phyloP scores from a whole-genome alignment of 148 eudicot species.

The Rhododendron williamsianum region DNA sequence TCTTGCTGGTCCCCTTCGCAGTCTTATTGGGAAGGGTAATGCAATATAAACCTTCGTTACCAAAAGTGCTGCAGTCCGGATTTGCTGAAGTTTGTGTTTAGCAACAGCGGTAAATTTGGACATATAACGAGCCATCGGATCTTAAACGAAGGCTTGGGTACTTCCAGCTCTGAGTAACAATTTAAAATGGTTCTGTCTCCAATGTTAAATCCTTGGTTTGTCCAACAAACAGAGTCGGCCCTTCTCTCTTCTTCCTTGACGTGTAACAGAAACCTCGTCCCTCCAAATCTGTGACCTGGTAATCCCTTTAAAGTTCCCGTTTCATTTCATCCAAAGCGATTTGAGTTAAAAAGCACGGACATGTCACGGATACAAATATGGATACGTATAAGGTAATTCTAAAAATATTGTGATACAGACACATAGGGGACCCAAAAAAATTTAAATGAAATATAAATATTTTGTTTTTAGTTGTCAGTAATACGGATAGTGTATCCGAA shows the following conservation, averaged over 20 bases:
- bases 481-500: too few species aligned
- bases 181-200: not conserved
- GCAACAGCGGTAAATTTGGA: not conserved
- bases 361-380: not conserved
- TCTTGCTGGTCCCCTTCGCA: not conserved
- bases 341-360: not conserved
- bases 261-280: not conserved
- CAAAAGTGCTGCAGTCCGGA: not conserved
- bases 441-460: not conserved
- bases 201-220: not conserved
- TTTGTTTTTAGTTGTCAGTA: not conserved
- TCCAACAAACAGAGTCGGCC: not conserved
- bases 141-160: not conserved
- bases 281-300: not conserved
- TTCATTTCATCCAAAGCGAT: not conserved
- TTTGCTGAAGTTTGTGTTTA: not conserved
- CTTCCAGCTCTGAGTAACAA: too few species aligned
- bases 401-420: not conserved
- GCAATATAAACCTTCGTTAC: not conserved
- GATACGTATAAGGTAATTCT: too few species aligned
- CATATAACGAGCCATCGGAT: not conserved
- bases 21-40: not conserved
- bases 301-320: not conserved
- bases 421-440: not conserved
- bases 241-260: not conserved